Evolutionary conservation across 257 asterid genomes (phyloP), one percentile per base, ranked within the genome.

Genomic region (Solanum stenotomum): DNA sequence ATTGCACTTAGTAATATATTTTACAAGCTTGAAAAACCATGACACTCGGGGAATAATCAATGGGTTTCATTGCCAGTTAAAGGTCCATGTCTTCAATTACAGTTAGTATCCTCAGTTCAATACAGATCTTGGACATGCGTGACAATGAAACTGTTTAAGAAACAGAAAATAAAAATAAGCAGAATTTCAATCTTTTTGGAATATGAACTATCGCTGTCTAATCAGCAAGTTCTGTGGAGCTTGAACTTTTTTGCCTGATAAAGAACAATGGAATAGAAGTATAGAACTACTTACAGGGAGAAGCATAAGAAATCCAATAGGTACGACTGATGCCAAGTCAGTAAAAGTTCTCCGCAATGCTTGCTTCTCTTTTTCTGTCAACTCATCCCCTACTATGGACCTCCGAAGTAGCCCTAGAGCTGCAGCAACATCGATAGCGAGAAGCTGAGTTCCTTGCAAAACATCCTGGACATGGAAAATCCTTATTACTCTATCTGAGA

Each of bases 371-470:
- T 97, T 97, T 71, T 95, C 97, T 1, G 98, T 92, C 88, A 97
- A 89, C 77, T 95, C 99, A 91, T 97, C 99, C 83, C 99, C 94
- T 86, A 91, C 93, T 65, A 97, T 89, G 85, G 90, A 90, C 93
- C 98, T 93, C 89, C 92, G 93, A 25, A 97, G 95, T 84, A 96
- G 93, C 87, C 90, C 98, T 91, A 90, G 9, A 88, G 99, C 98
- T 86, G 99, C 99, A 90, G 88, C 98, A 89, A 94, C 95, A 87
- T 97, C 99, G 61, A 96, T 93, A 49, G 99, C 99, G 85, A 97
- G 98, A 91, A 97, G 99, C 94, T 97, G 99, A 87, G 99, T 96
- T 82, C 99, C 99, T 92, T 97, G 98, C 92, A 94, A 91, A 90
- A 97, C 98, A 90, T 97, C 98, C 99, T 97, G 98, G 89, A 59